Base-by-base conservation (phyloP, 768 basidiomycete genomes). In the Lanmaoa pseudosensibilis region DNA sequence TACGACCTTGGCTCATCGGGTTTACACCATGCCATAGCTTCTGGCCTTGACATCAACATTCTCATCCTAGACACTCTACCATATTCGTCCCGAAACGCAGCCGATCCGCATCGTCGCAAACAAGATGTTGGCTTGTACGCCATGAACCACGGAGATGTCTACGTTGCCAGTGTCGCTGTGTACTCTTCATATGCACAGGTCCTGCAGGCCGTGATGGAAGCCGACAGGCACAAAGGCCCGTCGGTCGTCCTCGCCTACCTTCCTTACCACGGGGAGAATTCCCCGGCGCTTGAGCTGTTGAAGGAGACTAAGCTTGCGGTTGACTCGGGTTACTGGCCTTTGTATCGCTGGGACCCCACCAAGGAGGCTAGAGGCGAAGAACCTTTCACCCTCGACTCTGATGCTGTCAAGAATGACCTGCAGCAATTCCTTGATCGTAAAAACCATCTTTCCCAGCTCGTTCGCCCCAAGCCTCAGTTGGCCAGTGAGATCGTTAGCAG, bases 261-360 rank as follows among this genome's bases (percentile, higher is more conserved):
- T 16, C 97, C 97, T 1, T 95, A 96, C 75, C 80, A 82, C 47
- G 76, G 77, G 5, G 95, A 97, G 67, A 78, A 85, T 54, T 76
- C 86, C 0, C 79, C 87, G 0, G 92, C 95, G 3, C 83, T 99
- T 36, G 86, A 95, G 34, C 77, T 98, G n/a, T 79, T 99, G 55
- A 95, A 97, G 77, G 94, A 96, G 77, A 99, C 95, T 25, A 99
- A 98, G 70, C 82, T 94, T 48, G 96, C 96, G 7, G 91, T 98
- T 39, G 95, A 98, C 64, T 83, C 90, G 11, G 96, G 96, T 3
- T 96, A 95, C 75, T 98, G 97, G 97, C 96, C 96, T 0, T 78
- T 98, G 50, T 99, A 98, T 79, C 84, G 97, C 54, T 99, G 96
- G 95, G 88, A 99, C 72, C 97, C 97, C 0, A 80, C 82, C 65